A percentile compares a stretch with the other conserved stretches of the same genome.
These are phyloP conservation scores for Alternaria angustiovoidea DNA, from an alignment of 2,329 filamentous ascomycete species.

Conservation along the genomic window DNA sequence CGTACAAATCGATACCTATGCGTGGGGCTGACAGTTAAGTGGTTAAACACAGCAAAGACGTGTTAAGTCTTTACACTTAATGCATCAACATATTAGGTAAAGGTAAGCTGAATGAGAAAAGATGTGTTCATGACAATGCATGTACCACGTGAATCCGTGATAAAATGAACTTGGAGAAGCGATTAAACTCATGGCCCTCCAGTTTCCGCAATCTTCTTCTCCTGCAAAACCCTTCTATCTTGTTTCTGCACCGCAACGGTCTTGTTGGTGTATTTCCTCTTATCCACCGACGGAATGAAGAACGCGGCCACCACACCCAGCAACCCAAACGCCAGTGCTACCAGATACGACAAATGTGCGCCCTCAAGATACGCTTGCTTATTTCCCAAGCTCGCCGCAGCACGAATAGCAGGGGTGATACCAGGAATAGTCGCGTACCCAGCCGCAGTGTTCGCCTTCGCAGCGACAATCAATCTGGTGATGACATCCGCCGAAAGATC, in stretches of 20 bases:
- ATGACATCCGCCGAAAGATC: constrained; percentile 24
- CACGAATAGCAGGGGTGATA: constrained; percentile 37
- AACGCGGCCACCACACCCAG: constrained; percentile 37
- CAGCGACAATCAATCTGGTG: constrained; percentile 30
- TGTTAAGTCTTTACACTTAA: not conserved
- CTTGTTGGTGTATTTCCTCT: constrained; percentile 38
- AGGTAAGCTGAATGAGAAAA: not conserved
- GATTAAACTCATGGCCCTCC: not conserved
- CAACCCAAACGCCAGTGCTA: constrained; percentile 43
- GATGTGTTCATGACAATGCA: rapidly evolving
- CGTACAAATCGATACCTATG: too few relatives aligned
- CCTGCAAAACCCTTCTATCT: constrained; percentile 33
- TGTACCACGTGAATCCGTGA: not conserved
- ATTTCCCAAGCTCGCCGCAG: constrained; percentile 36
- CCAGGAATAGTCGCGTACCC: constrained; percentile 40
- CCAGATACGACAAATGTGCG: constrained; percentile 39
- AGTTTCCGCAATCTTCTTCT: constrained; percentile 24
- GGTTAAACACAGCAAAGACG: too few relatives aligned
- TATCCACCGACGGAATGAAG: constrained; percentile 38
- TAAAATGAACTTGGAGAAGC: not conserved
- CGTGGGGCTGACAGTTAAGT: too few relatives aligned
- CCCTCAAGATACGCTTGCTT: constrained; percentile 41
- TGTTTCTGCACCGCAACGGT: constrained; percentile 38
- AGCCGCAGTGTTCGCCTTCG: constrained; percentile 33
- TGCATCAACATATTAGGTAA: not conserved